Percentiles rank a stretch among this genome's conserved stretches.
phyloP scores from a whole-genome alignment of 176 grass and related monocot species.

The Pharus latifolius region DNA sequence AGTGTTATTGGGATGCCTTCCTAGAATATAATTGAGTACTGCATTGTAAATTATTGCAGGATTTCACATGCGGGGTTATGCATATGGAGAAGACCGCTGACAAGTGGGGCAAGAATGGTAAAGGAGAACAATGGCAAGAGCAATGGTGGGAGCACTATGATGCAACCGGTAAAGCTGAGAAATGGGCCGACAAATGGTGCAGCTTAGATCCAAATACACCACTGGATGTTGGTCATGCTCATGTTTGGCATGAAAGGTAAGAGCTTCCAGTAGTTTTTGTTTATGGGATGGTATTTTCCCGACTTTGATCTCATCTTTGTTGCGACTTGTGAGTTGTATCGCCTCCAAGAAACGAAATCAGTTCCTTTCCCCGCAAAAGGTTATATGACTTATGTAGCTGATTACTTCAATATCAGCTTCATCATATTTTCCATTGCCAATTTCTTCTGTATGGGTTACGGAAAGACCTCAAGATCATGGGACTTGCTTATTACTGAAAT shows the following conservation, averaged over 20 bases:
- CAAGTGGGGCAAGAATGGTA: constrained; percentile 92
- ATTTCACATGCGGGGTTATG: constrained; percentile 47
- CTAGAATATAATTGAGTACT: constrained; percentile 4
- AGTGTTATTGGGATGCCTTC: neutral
- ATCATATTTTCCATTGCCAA: neutral
- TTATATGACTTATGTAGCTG: too few relatives aligned
- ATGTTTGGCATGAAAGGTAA: constrained; percentile 99
- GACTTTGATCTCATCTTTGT: neutral
- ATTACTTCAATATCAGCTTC: too few relatives aligned
- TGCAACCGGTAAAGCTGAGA: constrained; percentile 63
- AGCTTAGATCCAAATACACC: constrained; percentile 75
- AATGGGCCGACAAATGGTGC: constrained; percentile 98
- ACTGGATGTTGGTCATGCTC: constrained; percentile 88
- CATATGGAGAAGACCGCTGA: constrained; percentile 99
- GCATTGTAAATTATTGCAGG: constrained; percentile 33
- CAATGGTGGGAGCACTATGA: constrained; percentile 96
- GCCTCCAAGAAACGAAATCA: neutral
- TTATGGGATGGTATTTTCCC: neutral
- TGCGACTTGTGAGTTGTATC: neutral
- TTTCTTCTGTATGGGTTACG: too few relatives aligned
- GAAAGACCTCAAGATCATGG: too few relatives aligned
- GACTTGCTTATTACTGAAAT: neutral
- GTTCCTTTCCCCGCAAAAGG: too few relatives aligned
- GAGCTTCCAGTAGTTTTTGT: neutral
- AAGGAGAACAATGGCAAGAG: constrained; percentile 89